Evolutionary conservation across 2,329 filamentous ascomycete species (phyloP).

Genomic region (Apiospora marii): DNA sequence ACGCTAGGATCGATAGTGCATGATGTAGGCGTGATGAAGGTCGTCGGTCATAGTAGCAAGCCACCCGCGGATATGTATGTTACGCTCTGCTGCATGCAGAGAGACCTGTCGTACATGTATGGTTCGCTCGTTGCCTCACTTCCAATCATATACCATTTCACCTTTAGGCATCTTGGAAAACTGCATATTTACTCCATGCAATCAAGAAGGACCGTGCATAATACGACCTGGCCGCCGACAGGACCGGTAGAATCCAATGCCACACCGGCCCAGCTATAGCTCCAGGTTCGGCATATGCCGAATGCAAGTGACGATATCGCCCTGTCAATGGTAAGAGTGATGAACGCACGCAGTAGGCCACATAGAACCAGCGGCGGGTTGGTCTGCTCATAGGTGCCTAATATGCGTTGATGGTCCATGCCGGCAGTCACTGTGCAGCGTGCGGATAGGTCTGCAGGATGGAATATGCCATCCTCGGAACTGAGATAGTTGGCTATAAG

Average conservation of each 20-base stretch:
- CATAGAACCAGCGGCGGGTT: not conserved
- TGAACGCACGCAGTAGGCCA: not conserved
- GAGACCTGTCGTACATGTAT: not conserved
- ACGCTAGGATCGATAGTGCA: not conserved
- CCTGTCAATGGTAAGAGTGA: not conserved
- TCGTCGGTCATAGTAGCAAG: not conserved
- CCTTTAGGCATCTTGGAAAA: not conserved
- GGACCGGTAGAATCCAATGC: not conserved
- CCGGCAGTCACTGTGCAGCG: not conserved
- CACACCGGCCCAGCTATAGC: not conserved
- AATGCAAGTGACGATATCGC: not conserved
- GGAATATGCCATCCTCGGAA: not conserved
- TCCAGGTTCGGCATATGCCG: not conserved
- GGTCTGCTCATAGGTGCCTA: not conserved
- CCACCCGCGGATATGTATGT: not conserved
- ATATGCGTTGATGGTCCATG: too few relatives aligned
- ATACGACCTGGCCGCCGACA: not conserved
- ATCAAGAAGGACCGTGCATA: not conserved
- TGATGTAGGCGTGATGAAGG: not conserved
- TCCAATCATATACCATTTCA: not conserved
- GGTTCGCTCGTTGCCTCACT: not conserved
- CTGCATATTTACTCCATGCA: not conserved
- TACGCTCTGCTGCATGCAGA: slow-evolving; percentile 9
- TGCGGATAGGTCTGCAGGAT: too few relatives aligned
- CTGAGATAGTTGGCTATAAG: not conserved